phyloP scores from a whole-genome alignment of 495 filamentous ascomycete genomes.

The Lepidopterella palustris region DNA sequence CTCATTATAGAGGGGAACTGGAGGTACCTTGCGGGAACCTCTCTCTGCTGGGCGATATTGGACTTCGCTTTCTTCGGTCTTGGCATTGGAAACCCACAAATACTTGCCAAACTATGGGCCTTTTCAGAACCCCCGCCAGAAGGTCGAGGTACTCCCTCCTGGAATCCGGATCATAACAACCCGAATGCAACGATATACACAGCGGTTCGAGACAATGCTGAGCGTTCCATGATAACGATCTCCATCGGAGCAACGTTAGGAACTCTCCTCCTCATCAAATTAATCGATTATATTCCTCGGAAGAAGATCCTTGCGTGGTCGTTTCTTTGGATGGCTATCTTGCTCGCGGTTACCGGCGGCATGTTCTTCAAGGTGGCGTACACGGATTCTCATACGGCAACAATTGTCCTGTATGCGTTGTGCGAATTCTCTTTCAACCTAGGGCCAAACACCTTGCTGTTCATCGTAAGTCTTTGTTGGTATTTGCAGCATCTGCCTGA shows the following conservation, averaged over 20 bases:
- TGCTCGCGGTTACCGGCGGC: slow-evolving; percentile 45
- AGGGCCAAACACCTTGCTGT: slow-evolving; percentile 57
- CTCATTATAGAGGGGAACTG: slow-evolving; percentile 49
- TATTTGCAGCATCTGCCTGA: not conserved
- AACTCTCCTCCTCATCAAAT: slow-evolving; percentile 40
- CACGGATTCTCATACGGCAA: slow-evolving; percentile 37
- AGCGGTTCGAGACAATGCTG: not conserved
- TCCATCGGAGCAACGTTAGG: slow-evolving; percentile 44
- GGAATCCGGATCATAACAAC: slow-evolving; percentile 21
- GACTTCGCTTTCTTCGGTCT: slow-evolving; percentile 55
- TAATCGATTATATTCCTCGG: slow-evolving; percentile 44
- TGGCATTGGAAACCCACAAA: slow-evolving; percentile 41
- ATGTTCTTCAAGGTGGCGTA: slow-evolving; percentile 43
- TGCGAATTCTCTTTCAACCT: slow-evolving; percentile 61
- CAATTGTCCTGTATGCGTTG: slow-evolving; percentile 52
- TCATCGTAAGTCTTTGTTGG: slow-evolving; percentile 40
- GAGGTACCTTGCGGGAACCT: slow-evolving; percentile 46
- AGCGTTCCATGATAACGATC: slow-evolving; percentile 30
- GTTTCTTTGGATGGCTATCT: slow-evolving; percentile 42
- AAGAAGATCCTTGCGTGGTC: slow-evolving; percentile 45
- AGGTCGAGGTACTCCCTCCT: slow-evolving; percentile 2
- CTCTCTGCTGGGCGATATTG: slow-evolving; percentile 46
- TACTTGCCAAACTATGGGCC: slow-evolving; percentile 21
- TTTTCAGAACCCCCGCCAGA: not conserved
- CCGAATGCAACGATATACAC: slow-evolving; percentile 32